Percentiles rank a stretch among this genome's conserved stretches.
phyloP scores from a whole-genome alignment of 257 asterid genomes.

The Paulownia fortunei region DNA sequence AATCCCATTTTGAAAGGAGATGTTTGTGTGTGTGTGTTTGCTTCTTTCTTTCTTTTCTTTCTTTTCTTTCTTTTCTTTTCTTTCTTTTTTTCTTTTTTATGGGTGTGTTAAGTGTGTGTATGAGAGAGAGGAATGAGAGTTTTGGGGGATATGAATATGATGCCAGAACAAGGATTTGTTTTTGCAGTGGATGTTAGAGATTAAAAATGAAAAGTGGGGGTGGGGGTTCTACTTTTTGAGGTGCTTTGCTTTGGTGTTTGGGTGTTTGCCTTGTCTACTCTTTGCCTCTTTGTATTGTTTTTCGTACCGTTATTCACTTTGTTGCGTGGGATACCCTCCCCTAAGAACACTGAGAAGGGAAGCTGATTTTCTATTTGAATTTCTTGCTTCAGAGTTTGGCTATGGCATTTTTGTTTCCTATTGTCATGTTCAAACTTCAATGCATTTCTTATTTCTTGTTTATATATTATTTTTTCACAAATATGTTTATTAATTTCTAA shows the following conservation, averaged over 20 bases:
- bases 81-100: no score
- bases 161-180: conserved; percentile 24
- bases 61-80: no score
- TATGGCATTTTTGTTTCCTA: neutral
- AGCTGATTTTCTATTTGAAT: neutral
- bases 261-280: conserved; percentile 23
- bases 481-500: no score
- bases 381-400: conserved; percentile 21
- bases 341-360: neutral
- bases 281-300: conserved; percentile 27
- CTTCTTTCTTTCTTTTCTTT: no score
- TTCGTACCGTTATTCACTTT: neutral
- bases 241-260: conserved; percentile 71
- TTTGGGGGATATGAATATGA: conserved; percentile 6
- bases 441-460: neutral
- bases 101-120: neutral
- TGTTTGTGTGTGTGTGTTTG: neutral
- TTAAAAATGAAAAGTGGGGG: neutral
- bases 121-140: neutral
- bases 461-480: neutral
- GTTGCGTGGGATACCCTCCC: conserved; percentile 20
- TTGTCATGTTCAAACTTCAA: neutral
- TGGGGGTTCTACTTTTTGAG: conserved; percentile 43
- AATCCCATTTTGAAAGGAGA: conserved; percentile 46
- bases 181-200: conserved; percentile 21